Base-by-base conservation (phyloP, 192 early-diverging fungal species). In the Mortierella alpina region DNA sequence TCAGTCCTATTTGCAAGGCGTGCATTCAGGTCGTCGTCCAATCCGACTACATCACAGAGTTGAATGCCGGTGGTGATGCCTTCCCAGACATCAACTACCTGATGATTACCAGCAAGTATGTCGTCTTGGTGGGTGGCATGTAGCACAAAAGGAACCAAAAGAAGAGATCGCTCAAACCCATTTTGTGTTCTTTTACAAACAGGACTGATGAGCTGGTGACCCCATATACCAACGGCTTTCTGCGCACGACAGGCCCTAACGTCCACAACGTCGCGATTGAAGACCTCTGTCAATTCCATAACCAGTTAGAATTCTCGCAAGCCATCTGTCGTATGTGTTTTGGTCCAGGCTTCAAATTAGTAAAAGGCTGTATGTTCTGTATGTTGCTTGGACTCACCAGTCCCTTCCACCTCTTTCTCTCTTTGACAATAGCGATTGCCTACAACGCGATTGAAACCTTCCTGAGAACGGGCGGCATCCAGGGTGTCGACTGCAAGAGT, bases 51-150 rank as follows among this genome's bases (percentile, higher is more conserved):
- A 23, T 68, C 22, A 13, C 42, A 15, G 45, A 56, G 20, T 13
- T 68, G 9, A 44, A 44, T n/a, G 55, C 18, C 8, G 54, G 54
- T 13, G 55, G 55, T 13, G 66, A 68, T 17, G 48, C 66, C n/a
- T 45, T 39, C 42, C 66, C 66, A 2, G 45, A 47, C 18, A 45
- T 68, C 11, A 56, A 68, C 22, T 68, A 68, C 23, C 54, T 68
- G 12, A 68, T 68, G 66, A 13, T 68, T 17, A 55, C n/a, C 20
- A 58, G 55, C 66, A 58, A 68, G 31, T 68, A 68, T 23, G 66
- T 8, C 49, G 14, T 42, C 49, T 52, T 54, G 51, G 17, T 44
- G 9, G 2, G 2, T 42, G 31, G 31, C 3, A 31, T 31, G 31
- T 31, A 31, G 31, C 31, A 31, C 31, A 31, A 31, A n/a, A n/a